Base-by-base conservation (phyloP, 805 yeast species). In the Cyberlindnera misumaiensis region DNA sequence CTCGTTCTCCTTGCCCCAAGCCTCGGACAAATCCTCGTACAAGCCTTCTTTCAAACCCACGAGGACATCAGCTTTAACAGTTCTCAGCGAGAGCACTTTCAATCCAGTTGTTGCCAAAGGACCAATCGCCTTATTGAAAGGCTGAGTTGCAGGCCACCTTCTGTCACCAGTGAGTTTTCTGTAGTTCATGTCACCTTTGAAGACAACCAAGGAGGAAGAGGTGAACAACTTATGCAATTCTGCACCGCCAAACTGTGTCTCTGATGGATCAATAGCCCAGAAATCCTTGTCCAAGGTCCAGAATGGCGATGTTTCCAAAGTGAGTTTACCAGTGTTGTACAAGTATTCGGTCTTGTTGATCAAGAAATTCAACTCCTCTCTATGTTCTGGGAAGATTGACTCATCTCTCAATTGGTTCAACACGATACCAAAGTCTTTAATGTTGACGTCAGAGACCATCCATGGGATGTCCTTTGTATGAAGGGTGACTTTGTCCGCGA, bases 391-490 rank as follows among this genome's bases (percentile, higher is more conserved):
- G 64, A 82, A 86, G 45, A 77, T 67, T 5, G 54, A 34, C 5
- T 65, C 49, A 49, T 80, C 73, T 20, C 52, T 57, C 49, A 89
- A 63, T 51, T 84, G 85, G 11, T 61, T 49, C 13, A 85, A 46
- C 37, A 86, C 65, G 24, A 70, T 55, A 33, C 68, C 66, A 43
- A 86, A 77, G 62, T 93, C 99, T 53, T 78, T 79, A 22, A 85
- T 75, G 77, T 88, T 78, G 8, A 93, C 94, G 60, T 93, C 99
- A 49, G 96, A 85, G 14, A 93, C 97, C 81, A 93, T 90, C 94
- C 97, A 93, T 26, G 97, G 97, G 43, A 88, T 74, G 36, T 78
- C 76, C 60, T 93, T 93, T 47, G 95, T 87, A 60, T 93, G 98
- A 45, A 89, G 68, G 14, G 77, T 80, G 43, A 90, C 75, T 40